Evolutionary conservation across 805 yeast species (phyloP).

Genomic region (Starmerella potacharoeniae): DNA sequence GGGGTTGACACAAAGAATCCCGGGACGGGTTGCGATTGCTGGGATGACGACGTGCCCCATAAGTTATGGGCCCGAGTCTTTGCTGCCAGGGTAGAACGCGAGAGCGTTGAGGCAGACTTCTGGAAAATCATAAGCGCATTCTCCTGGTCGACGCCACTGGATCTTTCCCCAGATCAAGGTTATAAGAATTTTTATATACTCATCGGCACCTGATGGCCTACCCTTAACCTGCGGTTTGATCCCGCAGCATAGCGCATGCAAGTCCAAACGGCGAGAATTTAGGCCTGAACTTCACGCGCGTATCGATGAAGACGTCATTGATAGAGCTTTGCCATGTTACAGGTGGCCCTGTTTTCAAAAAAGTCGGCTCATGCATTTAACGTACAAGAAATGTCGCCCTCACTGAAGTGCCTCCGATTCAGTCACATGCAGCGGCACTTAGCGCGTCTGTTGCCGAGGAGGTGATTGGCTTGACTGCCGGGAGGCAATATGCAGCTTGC

Average conservation of each 20-base stretch:
- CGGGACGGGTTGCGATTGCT: slow-evolving; percentile 25
- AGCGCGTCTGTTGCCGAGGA: too few relatives aligned
- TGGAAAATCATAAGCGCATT: slow-evolving; percentile 26
- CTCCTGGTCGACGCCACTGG: background rate
- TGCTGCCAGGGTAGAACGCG: slow-evolving; percentile 32
- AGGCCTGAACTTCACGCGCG: too few relatives aligned
- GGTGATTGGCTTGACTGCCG: too few relatives aligned
- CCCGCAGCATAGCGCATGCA: background rate
- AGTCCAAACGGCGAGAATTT: too few relatives aligned
- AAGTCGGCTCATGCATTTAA: too few relatives aligned
- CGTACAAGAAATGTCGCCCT: too few relatives aligned
- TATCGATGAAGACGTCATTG: too few relatives aligned
- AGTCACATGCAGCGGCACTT: too few relatives aligned
- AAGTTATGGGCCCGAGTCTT: slow-evolving; percentile 24
- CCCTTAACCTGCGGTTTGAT: background rate
- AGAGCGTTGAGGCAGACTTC: slow-evolving; percentile 29
- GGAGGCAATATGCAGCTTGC: too few relatives aligned
- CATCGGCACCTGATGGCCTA: background rate
- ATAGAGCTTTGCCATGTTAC: too few relatives aligned
- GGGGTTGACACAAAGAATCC: slow-evolving; percentile 33
- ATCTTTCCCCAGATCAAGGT: background rate
- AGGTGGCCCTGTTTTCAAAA: too few relatives aligned
- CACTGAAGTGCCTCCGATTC: too few relatives aligned
- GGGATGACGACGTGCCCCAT: slow-evolving; percentile 26
- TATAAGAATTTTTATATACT: background rate